Percentiles rank a stretch among this genome's conserved stretches.
phyloP scores from a whole-genome alignment of 1,284 basidiomycete species.

The Cutaneotrichosporon mucoides region DNA sequence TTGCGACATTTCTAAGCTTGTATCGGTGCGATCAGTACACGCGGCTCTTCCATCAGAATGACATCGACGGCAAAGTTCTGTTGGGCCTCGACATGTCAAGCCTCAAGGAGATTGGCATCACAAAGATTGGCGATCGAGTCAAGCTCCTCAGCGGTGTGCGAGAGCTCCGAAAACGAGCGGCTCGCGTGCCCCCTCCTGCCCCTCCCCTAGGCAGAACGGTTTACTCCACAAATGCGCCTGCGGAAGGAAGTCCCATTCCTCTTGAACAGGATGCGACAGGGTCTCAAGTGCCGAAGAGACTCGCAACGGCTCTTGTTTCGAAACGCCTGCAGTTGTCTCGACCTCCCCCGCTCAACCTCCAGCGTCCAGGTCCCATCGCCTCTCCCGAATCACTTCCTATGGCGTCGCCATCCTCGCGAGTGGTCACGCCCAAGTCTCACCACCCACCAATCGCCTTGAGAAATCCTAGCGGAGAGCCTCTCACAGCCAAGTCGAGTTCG shows the following conservation, averaged over 20 bases:
- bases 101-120: conserved; percentile 81
- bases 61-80: conserved; percentile 82
- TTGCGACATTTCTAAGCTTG: conserved; percentile 35
- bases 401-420: conserved; percentile 4
- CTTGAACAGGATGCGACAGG: conserved; percentile 6
- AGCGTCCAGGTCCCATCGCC: conserved; percentile 1
- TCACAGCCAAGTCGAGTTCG: not conserved
- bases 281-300: conserved; percentile 15
- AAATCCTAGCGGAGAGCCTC: not conserved
- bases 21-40: conserved; percentile 66
- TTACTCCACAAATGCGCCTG: not conserved
- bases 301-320: conserved; percentile 6
- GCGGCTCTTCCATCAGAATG: conserved; percentile 67
- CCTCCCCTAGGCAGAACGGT: not conserved
- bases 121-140: conserved; percentile 82
- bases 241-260: not conserved
- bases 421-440: conserved; percentile 11
- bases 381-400: not conserved
- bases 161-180: conserved; percentile 57
- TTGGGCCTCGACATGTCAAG: conserved; percentile 81
- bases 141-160: conserved; percentile 81
- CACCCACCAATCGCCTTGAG: conserved; percentile 7
- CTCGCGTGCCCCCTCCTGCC: conserved; percentile 7
- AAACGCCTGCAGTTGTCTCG: conserved; percentile 28
- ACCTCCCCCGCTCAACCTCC: conserved; percentile 19